Base-by-base conservation (phyloP, 495 filamentous ascomycete genomes). In the Talaromyces nanjingensis region DNA sequence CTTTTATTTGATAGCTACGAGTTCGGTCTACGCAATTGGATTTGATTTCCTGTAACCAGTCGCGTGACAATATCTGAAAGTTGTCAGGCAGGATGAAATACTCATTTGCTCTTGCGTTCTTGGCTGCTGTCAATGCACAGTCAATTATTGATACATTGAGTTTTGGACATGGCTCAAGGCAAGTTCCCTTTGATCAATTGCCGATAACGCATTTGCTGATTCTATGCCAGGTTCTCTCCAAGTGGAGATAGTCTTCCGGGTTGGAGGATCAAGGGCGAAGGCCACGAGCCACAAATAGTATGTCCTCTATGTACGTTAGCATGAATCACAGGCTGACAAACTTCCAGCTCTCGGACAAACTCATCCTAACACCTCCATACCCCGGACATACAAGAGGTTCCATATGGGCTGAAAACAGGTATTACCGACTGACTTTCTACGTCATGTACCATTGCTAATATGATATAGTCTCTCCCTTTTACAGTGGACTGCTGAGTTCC, bases 321-420 rank as follows among this genome's bases (percentile, higher is more conserved):
- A 1, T 60, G 14, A 4, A 34, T 64, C 2, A 68, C 29, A 49
- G 49, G 25, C 27, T 53, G 31, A n/a, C 42, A 9, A 7, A 6
- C 24, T 57, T 39, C n/a, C 42, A 83, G 80, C 84, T 98, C 65
- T 96, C 92, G 54, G 91, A 98, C 78, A 92, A 92, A 72, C 64
- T 98, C 61, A 91, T 98, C 70, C 81, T 98, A 56, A 98, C 96
- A 8, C 94, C 96, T 1, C 88, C 91, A 7, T 86, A 84, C 59
- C 92, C 93, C 9, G 94, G 94, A 53, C 94, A 94, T 73, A 84
- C 86, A 66, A 85, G 93, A 74, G 91, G 90, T 65, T 89, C 88
- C 56, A 72, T 91, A 64, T 98, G 94, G 92, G 79, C 88, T 33
- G 86, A 92, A 58, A 81, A 79, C 31, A 76, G 81, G 77, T 81